Conservation (phyloP, 306 rosid genomes). For the Echinosophora koreensis region DNA sequence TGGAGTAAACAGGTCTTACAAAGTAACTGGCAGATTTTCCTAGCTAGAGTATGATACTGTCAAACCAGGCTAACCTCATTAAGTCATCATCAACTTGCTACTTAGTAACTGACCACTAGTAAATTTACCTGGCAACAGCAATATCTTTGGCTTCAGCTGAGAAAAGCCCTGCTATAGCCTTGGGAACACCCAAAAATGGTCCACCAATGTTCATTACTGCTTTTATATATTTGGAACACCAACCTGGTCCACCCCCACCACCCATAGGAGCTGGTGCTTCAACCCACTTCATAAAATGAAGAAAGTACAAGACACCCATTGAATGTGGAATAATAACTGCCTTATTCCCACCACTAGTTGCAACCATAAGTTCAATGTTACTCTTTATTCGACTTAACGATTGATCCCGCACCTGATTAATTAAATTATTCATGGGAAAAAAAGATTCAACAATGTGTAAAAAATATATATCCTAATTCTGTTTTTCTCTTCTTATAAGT, state of each 20-base stretch:
- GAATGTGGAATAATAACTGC: conserved; percentile 91
- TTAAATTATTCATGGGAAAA: conserved; percentile 8
- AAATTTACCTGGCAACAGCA: conserved; percentile 79
- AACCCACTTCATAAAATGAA: conserved; percentile 95
- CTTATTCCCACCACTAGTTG: conserved; percentile 79
- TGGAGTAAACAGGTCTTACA: neutral
- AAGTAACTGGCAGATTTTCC: conserved; percentile 4
- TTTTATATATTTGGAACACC: conserved; percentile 86
- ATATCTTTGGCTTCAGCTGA: conserved; percentile 86
- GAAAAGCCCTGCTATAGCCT: conserved; percentile 87
- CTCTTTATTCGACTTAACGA: conserved; percentile 84
- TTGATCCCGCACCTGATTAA: conserved; percentile 79
- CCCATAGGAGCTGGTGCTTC: conserved; percentile 92
- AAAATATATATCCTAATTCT: neutral
- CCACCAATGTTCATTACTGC: conserved; percentile 85
- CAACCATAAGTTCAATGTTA: conserved; percentile 85
- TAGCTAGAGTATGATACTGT: neutral
- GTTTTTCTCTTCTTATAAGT: neutral
- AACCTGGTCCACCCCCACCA: conserved; percentile 89
- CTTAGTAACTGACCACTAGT: neutral
- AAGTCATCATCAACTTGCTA: conserved; percentile 27
- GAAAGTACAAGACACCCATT: conserved; percentile 87
- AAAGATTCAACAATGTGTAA: conserved; percentile 15
- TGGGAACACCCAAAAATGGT: conserved; percentile 91
- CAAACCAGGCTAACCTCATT: conserved; percentile 16